phyloP scores from a whole-genome alignment of 2,329 filamentous ascomycete genomes.

The Didymella sp. region DNA sequence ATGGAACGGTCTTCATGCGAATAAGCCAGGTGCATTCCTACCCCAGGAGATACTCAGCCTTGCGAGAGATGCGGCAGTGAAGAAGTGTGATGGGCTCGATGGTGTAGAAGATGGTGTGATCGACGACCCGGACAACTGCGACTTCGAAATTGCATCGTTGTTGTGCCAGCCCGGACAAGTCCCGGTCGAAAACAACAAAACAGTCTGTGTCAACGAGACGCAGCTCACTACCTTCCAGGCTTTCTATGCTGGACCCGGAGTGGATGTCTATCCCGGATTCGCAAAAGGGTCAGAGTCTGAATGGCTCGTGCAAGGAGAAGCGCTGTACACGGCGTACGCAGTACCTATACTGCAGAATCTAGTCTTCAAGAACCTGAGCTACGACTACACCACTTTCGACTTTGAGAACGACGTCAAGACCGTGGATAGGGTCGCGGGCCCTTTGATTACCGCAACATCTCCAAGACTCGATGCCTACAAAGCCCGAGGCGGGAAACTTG shows the following conservation, averaged over 20 bases:
- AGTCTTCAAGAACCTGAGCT: background rate
- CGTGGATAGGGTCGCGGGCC: background rate
- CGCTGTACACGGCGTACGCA: background rate
- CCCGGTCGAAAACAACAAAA: background rate
- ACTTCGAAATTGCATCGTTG: background rate
- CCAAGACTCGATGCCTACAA: background rate
- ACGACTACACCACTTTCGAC: background rate
- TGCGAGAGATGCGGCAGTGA: background rate
- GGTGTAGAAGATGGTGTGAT: background rate
- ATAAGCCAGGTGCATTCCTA: background rate
- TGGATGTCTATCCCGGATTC: background rate
- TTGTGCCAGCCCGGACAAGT: background rate
- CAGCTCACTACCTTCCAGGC: background rate
- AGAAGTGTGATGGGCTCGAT: background rate
- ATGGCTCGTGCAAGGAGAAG: background rate
- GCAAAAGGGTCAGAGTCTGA: background rate
- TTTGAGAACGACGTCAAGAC: background rate
- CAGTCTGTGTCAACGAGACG: background rate
- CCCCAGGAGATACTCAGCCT: background rate
- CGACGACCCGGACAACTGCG: background rate
- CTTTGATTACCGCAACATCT: constrained; percentile 1
- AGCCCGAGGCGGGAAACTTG: background rate
- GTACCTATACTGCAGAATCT: background rate
- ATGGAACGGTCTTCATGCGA: background rate
- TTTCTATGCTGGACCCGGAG: background rate